phyloP scores from a whole-genome alignment of 1,139 yeast species.

The Geotrichum restrictum region DNA sequence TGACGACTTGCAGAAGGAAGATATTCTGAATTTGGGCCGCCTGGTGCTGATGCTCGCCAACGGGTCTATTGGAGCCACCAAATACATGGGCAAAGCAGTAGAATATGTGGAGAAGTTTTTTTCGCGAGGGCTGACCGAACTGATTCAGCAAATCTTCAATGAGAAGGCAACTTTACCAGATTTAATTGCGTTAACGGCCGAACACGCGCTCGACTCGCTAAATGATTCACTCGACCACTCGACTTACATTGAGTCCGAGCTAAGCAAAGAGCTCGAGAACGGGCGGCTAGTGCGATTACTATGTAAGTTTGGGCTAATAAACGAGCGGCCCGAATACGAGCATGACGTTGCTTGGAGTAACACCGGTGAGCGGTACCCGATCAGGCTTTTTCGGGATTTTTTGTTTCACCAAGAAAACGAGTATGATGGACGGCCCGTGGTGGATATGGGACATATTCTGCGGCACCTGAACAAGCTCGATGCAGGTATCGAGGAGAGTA shows the following conservation, averaged over 20 bases:
- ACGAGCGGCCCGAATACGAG: slow-evolving; percentile 67
- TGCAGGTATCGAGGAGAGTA: slow-evolving; percentile 82
- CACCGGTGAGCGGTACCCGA: slow-evolving; percentile 69
- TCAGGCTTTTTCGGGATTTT: slow-evolving; percentile 75
- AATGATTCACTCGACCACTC: slow-evolving; percentile 55
- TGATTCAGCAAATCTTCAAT: slow-evolving; percentile 23
- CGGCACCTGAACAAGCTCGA: slow-evolving; percentile 80
- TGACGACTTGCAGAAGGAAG: slow-evolving; percentile 47
- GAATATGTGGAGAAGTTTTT: slow-evolving; percentile 24
- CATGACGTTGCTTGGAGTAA: slow-evolving; percentile 64
- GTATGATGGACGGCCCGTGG: slow-evolving; percentile 59
- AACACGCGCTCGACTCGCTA: slow-evolving; percentile 31
- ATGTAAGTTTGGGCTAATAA: slow-evolving; percentile 72
- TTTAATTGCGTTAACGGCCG: slow-evolving; percentile 27
- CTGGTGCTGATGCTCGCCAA: slow-evolving; percentile 54
- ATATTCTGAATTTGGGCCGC: slow-evolving; percentile 54
- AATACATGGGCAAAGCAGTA: slow-evolving; percentile 26
- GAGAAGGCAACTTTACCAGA: slow-evolving; percentile 4
- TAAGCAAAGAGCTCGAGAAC: slow-evolving; percentile 77
- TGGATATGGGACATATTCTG: slow-evolving; percentile 81
- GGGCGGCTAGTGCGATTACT: slow-evolving; percentile 79
- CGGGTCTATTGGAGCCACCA: slow-evolving; percentile 33
- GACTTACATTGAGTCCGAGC: slow-evolving; percentile 64
- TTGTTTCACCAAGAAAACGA: slow-evolving; percentile 83
- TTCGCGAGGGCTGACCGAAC: slow-evolving; percentile 25